These are phyloP conservation scores for Aspergillus fischeri DNA, from an alignment of 2,329 filamentous ascomycete species.

Conservation along the genomic window DNA sequence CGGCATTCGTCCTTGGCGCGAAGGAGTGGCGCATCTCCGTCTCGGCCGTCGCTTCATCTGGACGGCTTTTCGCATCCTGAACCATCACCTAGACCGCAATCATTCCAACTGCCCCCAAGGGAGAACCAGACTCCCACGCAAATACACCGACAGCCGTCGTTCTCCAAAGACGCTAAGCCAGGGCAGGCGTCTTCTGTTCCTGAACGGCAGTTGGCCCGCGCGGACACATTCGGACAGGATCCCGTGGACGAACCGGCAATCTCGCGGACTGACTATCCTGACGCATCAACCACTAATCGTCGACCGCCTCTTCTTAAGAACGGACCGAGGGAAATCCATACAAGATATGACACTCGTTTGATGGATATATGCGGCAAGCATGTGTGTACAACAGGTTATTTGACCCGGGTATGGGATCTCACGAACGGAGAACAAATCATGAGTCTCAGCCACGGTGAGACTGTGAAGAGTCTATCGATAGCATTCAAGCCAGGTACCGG, in stretches of 20 bases:
- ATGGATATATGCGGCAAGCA: conserved; percentile 86
- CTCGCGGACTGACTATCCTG: conserved; percentile 66
- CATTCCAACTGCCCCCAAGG: conserved; percentile 7
- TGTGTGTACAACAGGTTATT: conserved; percentile 78
- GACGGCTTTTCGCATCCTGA: conserved; percentile 11
- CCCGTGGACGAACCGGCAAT: conserved; percentile 49
- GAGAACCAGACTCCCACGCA: conserved; percentile 19
- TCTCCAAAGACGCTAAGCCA: conserved; percentile 25
- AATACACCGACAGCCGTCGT: conserved; percentile 25
- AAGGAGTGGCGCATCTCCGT: conserved; percentile 21
- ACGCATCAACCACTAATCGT: conserved; percentile 78
- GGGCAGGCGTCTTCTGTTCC: conserved; percentile 14
- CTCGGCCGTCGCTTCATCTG: conserved; percentile 12
- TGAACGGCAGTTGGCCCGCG: conserved; percentile 21
- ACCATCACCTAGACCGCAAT: conserved; percentile 12
- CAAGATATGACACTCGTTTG: conserved; percentile 80
- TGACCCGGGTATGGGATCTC: conserved; percentile 86
- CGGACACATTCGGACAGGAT: conserved; percentile 52
- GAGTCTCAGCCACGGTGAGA: conserved; percentile 79
- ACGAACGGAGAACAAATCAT: conserved; percentile 75
- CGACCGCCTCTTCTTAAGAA: conserved; percentile 71
- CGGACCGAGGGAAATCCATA: conserved; percentile 70
- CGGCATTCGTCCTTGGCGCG: conserved; percentile 27
- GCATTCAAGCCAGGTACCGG: conserved; percentile 78
- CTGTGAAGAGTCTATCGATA: conserved; percentile 73